These are phyloP conservation scores for Haemoproteus tartakovskyi DNA, from an alignment of 169 alveolate genomes.

Conservation along the genomic window DNA sequence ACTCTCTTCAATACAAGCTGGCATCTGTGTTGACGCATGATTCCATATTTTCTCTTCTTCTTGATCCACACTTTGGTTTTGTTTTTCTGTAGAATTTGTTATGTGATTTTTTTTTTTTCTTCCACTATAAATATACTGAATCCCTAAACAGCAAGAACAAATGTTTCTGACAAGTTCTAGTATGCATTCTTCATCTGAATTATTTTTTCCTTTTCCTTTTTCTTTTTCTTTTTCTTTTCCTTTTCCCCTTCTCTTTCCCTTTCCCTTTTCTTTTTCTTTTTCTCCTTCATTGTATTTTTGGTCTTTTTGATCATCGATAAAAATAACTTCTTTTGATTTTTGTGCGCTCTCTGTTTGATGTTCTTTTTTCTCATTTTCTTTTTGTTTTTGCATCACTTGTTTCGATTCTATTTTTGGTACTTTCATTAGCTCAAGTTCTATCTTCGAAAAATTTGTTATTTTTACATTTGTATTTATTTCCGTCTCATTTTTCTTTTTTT, in stretches of 20 bases:
- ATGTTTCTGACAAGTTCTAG: constrained; percentile 3
- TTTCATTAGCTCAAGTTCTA: too few relatives aligned
- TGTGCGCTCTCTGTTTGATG: not conserved
- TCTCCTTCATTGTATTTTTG: not conserved
- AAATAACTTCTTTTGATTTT: not conserved
- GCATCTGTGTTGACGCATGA: too few relatives aligned
- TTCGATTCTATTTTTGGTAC: too few relatives aligned
- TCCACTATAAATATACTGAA: constrained; percentile 18
- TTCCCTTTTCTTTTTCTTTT: constrained; percentile 4
- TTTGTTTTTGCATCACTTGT: not conserved
- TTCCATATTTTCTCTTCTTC: constrained; percentile 1
- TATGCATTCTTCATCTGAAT: not conserved
- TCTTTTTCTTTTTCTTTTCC: not conserved
- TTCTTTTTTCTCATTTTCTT: not conserved
- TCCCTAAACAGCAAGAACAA: constrained; percentile 44
- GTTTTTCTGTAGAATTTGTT: too few relatives aligned
- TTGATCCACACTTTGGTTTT: not conserved
- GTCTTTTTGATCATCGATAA: not conserved
- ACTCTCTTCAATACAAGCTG: constrained; percentile 44
- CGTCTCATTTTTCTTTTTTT: too few relatives aligned
- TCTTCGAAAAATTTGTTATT: too few relatives aligned
- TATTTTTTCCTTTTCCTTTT: not conserved
- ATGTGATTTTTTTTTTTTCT: too few relatives aligned
- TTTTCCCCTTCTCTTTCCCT: not conserved
- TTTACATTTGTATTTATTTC: too few relatives aligned